phyloP scores from a whole-genome alignment of 768 basidiomycete species.

The Paxillus involutus region DNA sequence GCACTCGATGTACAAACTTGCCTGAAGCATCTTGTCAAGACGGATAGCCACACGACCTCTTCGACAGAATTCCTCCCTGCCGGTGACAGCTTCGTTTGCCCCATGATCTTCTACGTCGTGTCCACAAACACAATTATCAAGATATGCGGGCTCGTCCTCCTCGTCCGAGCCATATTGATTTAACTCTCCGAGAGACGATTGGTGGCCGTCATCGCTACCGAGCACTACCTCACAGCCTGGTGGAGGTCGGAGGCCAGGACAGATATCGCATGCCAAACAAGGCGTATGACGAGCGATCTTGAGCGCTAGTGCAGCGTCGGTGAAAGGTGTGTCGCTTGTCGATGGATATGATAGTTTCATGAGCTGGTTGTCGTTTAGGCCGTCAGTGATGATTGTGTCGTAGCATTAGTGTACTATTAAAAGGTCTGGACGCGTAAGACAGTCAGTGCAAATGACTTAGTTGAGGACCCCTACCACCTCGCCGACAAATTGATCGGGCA shows the following conservation, averaged over 20 bases:
- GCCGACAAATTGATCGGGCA: too few relatives aligned
- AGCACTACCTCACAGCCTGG: slow-evolving; percentile 56
- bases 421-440: too few relatives aligned
- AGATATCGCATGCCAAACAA: slow-evolving; percentile 66
- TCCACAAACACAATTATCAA: slow-evolving; percentile 66
- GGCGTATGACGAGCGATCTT: slow-evolving; percentile 84
- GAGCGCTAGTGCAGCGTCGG: slow-evolving; percentile 51
- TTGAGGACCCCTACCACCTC: too few relatives aligned
- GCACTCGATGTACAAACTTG: slow-evolving; percentile 27
- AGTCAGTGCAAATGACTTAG: too few relatives aligned
- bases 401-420: too few relatives aligned
- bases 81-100: slow-evolving; percentile 57
- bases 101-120: slow-evolving; percentile 66
- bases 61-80: slow-evolving; percentile 65
- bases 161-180: slow-evolving; percentile 74
- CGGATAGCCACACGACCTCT: slow-evolving; percentile 73
- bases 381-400: neutral
- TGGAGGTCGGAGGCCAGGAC: slow-evolving; percentile 70
- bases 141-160: slow-evolving; percentile 55
- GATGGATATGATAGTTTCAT: slow-evolving; percentile 74
- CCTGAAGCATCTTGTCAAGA: slow-evolving; percentile 82
- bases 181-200: slow-evolving; percentile 51
- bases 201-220: slow-evolving; percentile 42
- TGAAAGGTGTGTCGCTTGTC: slow-evolving; percentile 50
- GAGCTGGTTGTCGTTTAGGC: slow-evolving; percentile 6